A percentile compares a stretch with the other conserved stretches of the same genome.
These are phyloP conservation scores for Asterochloris sp. DNA, from an alignment of 139 green algal genomes.

Conservation along the genomic window DNA sequence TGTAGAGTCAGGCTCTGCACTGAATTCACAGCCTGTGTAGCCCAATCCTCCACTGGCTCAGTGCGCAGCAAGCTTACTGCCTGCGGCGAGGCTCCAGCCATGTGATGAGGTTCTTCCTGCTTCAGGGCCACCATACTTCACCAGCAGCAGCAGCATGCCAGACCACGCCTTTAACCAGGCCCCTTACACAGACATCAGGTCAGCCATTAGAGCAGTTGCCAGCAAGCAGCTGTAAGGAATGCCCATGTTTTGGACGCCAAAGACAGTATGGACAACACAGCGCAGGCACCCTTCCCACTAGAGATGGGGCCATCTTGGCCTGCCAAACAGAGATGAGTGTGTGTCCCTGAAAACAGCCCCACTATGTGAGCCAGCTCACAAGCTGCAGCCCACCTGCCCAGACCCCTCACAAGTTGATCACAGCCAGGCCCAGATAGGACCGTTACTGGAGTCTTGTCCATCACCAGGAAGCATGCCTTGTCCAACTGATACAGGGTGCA, in stretches of 20 bases:
- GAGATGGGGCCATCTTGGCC: neutral
- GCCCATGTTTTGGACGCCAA: neutral
- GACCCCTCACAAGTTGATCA: too few species aligned
- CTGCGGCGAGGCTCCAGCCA: neutral
- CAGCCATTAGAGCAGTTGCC: neutral
- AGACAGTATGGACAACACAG: neutral
- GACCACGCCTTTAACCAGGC: neutral
- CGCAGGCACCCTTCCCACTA: neutral
- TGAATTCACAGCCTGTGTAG: too few species aligned
- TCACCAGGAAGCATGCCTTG: too few species aligned
- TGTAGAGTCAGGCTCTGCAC: too few species aligned
- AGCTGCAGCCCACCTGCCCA: too few species aligned
- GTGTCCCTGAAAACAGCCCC: neutral
- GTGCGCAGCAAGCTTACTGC: too few species aligned
- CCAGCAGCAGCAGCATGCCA: neutral
- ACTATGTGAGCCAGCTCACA: too few species aligned
- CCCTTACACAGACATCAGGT: neutral
- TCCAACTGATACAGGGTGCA: too few species aligned
- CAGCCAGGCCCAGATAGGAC: too few species aligned
- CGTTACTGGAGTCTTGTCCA: too few species aligned
- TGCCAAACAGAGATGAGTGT: neutral
- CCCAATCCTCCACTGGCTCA: too few species aligned
- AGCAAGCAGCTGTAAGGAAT: neutral
- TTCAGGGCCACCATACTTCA: neutral
- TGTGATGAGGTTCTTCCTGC: neutral